Percentiles rank a stretch among this genome's conserved stretches.
These are phyloP conservation scores for Amphirosellinia nigrospora DNA, from an alignment of 495 filamentous ascomycete species.

Conservation along the genomic window DNA sequence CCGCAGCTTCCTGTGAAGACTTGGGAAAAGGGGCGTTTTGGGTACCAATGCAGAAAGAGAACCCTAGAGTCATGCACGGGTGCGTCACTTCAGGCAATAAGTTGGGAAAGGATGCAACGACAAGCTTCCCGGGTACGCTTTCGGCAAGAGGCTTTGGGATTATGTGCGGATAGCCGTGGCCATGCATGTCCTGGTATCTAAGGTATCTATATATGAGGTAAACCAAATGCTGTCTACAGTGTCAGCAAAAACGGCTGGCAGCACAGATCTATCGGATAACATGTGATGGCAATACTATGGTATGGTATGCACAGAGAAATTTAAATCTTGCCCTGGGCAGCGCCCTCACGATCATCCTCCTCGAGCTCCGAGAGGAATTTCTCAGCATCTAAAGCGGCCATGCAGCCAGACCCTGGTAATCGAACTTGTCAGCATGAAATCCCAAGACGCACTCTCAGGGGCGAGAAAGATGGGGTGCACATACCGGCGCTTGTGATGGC, in stretches of 20 bases:
- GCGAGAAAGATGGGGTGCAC: conserved; percentile 38
- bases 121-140: not conserved
- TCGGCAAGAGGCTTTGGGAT: not conserved
- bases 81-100: not conserved
- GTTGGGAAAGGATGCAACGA: not conserved
- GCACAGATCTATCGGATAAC: conserved; percentile 16
- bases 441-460: not conserved
- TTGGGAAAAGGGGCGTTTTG: not conserved
- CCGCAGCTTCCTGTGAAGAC: not conserved
- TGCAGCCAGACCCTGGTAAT: conserved; percentile 82
- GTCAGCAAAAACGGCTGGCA: not conserved
- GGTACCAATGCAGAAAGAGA: no score
- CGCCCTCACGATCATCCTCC: conserved; percentile 45
- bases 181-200: conserved; percentile 22
- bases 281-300: not conserved
- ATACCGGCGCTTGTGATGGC: conserved; percentile 96
- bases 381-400: conserved; percentile 94
- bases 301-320: not conserved
- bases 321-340: conserved; percentile 41
- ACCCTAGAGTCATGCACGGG: not conserved
- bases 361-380: conserved; percentile 84
- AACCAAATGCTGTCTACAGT: conserved; percentile 18
- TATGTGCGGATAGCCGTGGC: not conserved
- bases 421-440: conserved; percentile 41
- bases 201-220: conserved; percentile 4